A percentile compares a stretch with the other conserved stretches of the same genome.
Conservation (phyloP, 805 yeast species). For the Sungouiozyma ichnusensis region DNA sequence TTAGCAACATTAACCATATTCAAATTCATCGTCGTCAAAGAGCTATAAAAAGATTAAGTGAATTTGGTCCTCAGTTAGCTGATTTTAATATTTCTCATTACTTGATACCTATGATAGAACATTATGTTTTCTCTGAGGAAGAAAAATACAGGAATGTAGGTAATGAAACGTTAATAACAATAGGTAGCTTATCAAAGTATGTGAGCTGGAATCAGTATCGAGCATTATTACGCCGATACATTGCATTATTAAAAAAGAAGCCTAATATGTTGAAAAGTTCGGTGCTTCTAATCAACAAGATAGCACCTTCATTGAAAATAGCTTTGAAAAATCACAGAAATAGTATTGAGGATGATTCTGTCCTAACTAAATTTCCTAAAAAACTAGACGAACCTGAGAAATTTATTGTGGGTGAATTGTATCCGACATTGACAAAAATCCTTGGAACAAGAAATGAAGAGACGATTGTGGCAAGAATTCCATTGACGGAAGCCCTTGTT, state of each 20-base stretch:
- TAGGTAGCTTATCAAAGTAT: conserved; percentile 46
- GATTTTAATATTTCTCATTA: conserved; percentile 63
- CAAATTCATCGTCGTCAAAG: conserved; percentile 80
- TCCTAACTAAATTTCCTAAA: conserved; percentile 29
- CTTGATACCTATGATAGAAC: conserved; percentile 76
- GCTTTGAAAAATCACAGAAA: conserved; percentile 23
- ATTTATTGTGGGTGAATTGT: conserved; percentile 45
- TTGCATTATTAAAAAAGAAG: conserved; percentile 38
- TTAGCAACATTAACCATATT: conserved; percentile 65
- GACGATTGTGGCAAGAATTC: conserved; percentile 64
- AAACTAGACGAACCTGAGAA: conserved; percentile 31
- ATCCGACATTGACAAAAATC: conserved; percentile 51
- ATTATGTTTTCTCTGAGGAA: conserved; percentile 50
- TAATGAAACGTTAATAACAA: conserved; percentile 53
- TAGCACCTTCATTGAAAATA: conserved; percentile 41
- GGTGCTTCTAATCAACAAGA: conserved; percentile 47
- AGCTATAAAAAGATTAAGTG: conserved; percentile 60
- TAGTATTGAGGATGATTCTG: conserved; percentile 8
- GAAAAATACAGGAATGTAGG: conserved; percentile 53
- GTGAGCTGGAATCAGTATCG: conserved; percentile 73
- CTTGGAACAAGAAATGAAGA: conserved; percentile 63
- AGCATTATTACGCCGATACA: conserved; percentile 63
- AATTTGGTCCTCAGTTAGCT: conserved; percentile 36
- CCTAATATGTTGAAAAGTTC: conserved; percentile 44
- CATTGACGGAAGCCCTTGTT: conserved; percentile 72